A percentile compares a stretch with the other conserved stretches of the same genome.
phyloP scores from a whole-genome alignment of 2,329 filamentous ascomycete species.

The Claviceps sp. region DNA sequence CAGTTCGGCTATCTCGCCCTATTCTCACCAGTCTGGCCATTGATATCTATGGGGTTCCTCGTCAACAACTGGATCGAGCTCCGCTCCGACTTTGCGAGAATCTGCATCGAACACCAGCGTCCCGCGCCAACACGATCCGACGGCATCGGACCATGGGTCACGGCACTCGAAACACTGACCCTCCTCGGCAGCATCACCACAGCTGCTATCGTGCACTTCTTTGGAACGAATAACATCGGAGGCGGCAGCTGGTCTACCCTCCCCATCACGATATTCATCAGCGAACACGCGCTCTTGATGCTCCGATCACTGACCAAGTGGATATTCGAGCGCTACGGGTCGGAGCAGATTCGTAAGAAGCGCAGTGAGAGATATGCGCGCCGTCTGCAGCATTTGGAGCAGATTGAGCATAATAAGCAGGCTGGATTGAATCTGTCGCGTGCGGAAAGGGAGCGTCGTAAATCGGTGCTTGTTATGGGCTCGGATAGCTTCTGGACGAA shows the following conservation, averaged over 20 bases:
- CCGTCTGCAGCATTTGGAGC: constrained; percentile 23
- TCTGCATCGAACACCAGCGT: constrained; percentile 59
- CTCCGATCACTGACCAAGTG: constrained; percentile 32
- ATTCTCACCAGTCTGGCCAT: constrained; percentile 64
- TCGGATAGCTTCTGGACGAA: constrained; percentile 28
- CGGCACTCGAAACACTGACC: constrained; percentile 52
- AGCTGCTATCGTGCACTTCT: constrained; percentile 61
- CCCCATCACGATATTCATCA: constrained; percentile 57
- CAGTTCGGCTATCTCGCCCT: constrained; percentile 63
- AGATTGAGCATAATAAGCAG: constrained; percentile 26
- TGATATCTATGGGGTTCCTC: constrained; percentile 59
- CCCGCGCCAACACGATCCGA: constrained; percentile 57
- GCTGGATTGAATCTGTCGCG: constrained; percentile 19
- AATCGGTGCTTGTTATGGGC: constrained; percentile 20
- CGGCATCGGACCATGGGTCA: constrained; percentile 61
- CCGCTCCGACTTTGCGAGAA: constrained; percentile 64
- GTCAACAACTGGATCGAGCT: constrained; percentile 69
- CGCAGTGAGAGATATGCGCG: constrained; percentile 24
- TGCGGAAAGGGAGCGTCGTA: constrained; percentile 24
- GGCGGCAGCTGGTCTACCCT: constrained; percentile 51
- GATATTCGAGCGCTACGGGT: constrained; percentile 24
- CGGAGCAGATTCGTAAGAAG: constrained; percentile 26
- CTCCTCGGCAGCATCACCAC: constrained; percentile 64
- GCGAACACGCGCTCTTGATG: constrained; percentile 58
- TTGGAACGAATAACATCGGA: constrained; percentile 41